A percentile compares a stretch with the other conserved stretches of the same genome.
Evolutionary conservation across 2,329 filamentous ascomycete genomes (phyloP).

Genomic region (Lecanicillium sp.): DNA sequence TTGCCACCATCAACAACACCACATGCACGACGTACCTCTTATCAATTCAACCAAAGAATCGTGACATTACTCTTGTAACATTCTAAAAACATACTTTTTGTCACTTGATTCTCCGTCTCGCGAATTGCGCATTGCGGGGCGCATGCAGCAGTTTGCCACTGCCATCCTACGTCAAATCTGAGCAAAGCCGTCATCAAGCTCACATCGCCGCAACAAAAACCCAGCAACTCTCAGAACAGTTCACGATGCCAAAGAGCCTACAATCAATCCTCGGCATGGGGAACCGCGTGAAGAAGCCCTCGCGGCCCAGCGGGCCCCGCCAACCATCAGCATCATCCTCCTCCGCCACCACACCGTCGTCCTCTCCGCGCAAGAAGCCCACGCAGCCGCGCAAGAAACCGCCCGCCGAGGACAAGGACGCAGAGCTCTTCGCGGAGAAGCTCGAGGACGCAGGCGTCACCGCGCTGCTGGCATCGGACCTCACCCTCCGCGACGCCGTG

Average conservation of each 20-base stretch:
- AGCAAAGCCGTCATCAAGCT: no score
- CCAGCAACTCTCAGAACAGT: no score
- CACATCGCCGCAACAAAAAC: no score
- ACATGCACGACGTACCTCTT: background rate
- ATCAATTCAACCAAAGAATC: no score
- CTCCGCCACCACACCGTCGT: constrained; percentile 2
- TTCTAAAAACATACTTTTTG: no score
- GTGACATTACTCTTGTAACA: no score
- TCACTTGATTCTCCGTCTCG: no score
- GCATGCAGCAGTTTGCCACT: no score
- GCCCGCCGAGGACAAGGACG: constrained; percentile 21
- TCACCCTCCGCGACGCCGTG: constrained; percentile 54
- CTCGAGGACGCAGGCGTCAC: constrained; percentile 57
- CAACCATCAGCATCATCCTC: background rate
- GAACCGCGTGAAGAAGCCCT: constrained; percentile 29
- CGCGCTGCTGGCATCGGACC: constrained; percentile 47
- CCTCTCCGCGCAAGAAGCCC: constrained; percentile 14
- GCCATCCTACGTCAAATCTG: no score
- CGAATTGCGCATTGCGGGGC: no score
- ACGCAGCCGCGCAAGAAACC: constrained; percentile 21
- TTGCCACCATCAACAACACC: background rate
- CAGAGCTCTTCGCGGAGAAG: constrained; percentile 33
- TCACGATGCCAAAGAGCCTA: constrained; percentile 28
- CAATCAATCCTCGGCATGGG: constrained; percentile 34
- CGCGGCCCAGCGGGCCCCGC: constrained; percentile 15